Evolutionary conservation across 257 asterid genomes (phyloP).

Genomic region (Vinca minor): DNA sequence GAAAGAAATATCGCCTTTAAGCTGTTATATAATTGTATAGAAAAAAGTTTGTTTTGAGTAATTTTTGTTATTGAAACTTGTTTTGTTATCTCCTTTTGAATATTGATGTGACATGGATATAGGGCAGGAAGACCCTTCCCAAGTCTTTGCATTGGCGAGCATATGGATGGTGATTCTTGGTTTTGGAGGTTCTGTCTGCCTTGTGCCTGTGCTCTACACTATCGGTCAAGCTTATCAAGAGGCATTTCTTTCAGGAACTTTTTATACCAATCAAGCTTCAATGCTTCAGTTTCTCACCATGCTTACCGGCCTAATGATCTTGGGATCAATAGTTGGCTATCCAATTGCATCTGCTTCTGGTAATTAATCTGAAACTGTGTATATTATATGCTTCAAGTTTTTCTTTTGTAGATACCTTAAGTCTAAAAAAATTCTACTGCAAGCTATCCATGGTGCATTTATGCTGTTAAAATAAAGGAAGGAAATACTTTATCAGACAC

Average conservation of each 20-base stretch:
- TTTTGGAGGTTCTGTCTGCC: conserved; percentile 70
- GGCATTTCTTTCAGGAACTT: conserved; percentile 47
- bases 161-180: conserved; percentile 86
- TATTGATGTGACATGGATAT: conserved; percentile 55
- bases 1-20: background rate
- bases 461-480: conserved; percentile 6
- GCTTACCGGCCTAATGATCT: conserved; percentile 54
- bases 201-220: conserved; percentile 59
- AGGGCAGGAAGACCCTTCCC: conserved; percentile 99
- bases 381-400: background rate
- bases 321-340: conserved; percentile 71
- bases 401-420: background rate
- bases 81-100: conserved; percentile 41
- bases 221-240: conserved; percentile 59
- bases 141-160: conserved; percentile 82
- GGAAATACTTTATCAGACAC: too few relatives aligned
- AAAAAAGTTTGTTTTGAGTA: background rate
- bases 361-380: conserved; percentile 23
- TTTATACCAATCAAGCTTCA: conserved; percentile 43
- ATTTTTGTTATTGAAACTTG: background rate
- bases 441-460: background rate
- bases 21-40: background rate
- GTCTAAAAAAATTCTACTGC: background rate
- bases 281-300: conserved; percentile 48
- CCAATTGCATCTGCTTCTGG: conserved; percentile 97